Percentiles rank a stretch among this genome's conserved stretches.
These are phyloP conservation scores for Naganishia cerealis DNA, from an alignment of 1,284 basidiomycete genomes.

Conservation along the genomic window DNA sequence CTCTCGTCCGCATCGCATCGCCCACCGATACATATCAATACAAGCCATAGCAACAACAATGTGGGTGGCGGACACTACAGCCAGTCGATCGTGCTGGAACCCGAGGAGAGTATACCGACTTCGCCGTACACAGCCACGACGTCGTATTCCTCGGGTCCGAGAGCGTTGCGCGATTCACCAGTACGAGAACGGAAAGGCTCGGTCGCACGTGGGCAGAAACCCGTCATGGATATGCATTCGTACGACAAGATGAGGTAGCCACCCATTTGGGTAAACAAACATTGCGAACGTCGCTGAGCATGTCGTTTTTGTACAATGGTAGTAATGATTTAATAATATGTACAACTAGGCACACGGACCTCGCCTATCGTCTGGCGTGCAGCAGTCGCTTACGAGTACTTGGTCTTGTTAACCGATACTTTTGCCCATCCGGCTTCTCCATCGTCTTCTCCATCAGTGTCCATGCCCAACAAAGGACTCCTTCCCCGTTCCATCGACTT, in stretches of 20 bases:
- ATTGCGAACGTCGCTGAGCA: neutral
- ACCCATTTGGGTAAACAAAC: too few relatives aligned
- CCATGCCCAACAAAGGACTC: slow-evolving; percentile 23
- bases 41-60: neutral
- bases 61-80: neutral
- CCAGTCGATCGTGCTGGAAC: neutral
- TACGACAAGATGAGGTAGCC: slow-evolving; percentile 23
- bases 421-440: slow-evolving; percentile 31
- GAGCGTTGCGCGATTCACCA: slow-evolving; percentile 16
- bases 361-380: too few relatives aligned
- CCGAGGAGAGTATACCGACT: slow-evolving; percentile 20
- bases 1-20: neutral
- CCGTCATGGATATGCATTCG: slow-evolving; percentile 14
- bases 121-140: slow-evolving; percentile 23
- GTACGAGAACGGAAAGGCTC: slow-evolving; percentile 22
- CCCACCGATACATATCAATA: slow-evolving; percentile 12
- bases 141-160: slow-evolving; percentile 17
- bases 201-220: neutral
- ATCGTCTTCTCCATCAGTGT: slow-evolving; percentile 24
- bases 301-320: slow-evolving; percentile 4
- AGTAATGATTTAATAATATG: slow-evolving; percentile 16
- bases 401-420: slow-evolving; percentile 28
- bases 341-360: slow-evolving; percentile 10
- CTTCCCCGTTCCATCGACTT: slow-evolving; percentile 1
- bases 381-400: slow-evolving; percentile 8